phyloP scores from a whole-genome alignment of 2,329 filamentous ascomycete genomes.

The Ceratocystis ficicola region DNA sequence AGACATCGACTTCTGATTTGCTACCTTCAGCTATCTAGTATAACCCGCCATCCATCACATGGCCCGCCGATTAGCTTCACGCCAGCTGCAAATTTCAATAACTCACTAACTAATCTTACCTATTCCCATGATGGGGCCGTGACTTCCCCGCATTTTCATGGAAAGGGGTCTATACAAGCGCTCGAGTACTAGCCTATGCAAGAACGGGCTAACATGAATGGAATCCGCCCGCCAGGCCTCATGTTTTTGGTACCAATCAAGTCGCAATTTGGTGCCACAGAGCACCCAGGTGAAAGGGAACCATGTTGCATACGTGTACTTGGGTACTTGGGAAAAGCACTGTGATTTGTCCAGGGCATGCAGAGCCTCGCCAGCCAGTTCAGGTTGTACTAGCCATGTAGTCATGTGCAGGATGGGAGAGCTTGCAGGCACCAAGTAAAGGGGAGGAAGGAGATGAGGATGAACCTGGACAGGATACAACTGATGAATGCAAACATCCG shows the following conservation, averaged over 20 bases:
- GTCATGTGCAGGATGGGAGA: too few relatives aligned
- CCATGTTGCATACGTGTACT: constrained; percentile 2
- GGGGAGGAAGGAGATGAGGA: not conserved
- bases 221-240: not conserved
- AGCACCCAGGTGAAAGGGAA: not conserved
- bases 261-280: not conserved
- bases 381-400: not conserved
- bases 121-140: not conserved
- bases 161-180: not conserved
- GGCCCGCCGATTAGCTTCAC: not conserved
- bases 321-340: not conserved
- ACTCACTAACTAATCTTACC: not conserved
- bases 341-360: not conserved
- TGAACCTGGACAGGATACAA: not conserved
- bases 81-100: not conserved
- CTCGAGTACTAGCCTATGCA: constrained; percentile 4
- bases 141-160: constrained; percentile 2
- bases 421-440: too few relatives aligned
- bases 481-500: not conserved
- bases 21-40: not conserved
- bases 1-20: not conserved
- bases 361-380: not conserved
- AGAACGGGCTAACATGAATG: not conserved
- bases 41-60: not conserved
- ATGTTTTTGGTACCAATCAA: not conserved